phyloP scores from a whole-genome alignment of 805 yeast genomes.

The Suhomyces prunicola region DNA sequence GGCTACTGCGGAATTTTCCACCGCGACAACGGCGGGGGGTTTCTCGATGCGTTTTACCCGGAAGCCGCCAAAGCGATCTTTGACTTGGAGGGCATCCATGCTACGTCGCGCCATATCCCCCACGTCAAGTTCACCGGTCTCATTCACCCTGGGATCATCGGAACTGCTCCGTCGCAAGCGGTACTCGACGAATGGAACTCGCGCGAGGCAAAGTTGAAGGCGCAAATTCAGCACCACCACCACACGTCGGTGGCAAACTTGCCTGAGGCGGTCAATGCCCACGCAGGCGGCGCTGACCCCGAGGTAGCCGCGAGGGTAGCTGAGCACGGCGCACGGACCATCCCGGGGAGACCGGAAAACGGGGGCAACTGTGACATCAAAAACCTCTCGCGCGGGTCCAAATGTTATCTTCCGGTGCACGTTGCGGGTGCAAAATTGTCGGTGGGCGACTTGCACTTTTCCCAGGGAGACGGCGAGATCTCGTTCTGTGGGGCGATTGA shows the following conservation, averaged over 20 bases:
- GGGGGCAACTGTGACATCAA: constrained; percentile 56
- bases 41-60: constrained; percentile 47
- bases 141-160: constrained; percentile 51
- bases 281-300: constrained; percentile 37
- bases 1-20: constrained; percentile 51
- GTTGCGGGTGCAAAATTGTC: constrained; percentile 47
- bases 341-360: constrained; percentile 52
- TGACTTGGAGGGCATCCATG: constrained; percentile 50
- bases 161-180: constrained; percentile 47
- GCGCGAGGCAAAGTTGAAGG: constrained; percentile 39
- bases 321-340: constrained; percentile 49
- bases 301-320: constrained; percentile 28
- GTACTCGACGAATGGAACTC: constrained; percentile 43
- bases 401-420: constrained; percentile 46
- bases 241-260: constrained; percentile 41
- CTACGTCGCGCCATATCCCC: constrained; percentile 50
- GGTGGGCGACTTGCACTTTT: constrained; percentile 49
- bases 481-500: constrained; percentile 55
- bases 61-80: constrained; percentile 51
- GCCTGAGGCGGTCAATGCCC: constrained; percentile 35
- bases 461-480: constrained; percentile 54
- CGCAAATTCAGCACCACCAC: constrained; percentile 27
- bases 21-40: constrained; percentile 50
- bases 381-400: constrained; percentile 48
- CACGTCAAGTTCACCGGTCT: constrained; percentile 48